These are phyloP conservation scores for Hibiscus tridactylites DNA, from an alignment of 345 rosid species.

Conservation along the genomic window DNA sequence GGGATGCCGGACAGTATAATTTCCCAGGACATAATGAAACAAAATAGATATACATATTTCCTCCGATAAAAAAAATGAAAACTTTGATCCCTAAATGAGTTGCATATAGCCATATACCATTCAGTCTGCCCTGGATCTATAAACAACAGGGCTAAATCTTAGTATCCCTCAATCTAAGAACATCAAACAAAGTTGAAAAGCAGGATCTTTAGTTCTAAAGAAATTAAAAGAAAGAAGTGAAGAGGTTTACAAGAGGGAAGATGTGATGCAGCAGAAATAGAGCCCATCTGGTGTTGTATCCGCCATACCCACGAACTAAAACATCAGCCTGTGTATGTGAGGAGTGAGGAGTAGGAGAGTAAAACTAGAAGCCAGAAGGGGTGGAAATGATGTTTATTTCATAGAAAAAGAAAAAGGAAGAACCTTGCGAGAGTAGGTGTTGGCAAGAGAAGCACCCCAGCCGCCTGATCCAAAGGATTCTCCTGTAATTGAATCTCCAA, in stretches of 20 bases:
- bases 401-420: not conserved
- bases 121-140: not conserved
- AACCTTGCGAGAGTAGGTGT: slow-evolving; percentile 81
- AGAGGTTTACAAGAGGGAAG: slow-evolving; percentile 51
- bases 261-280: slow-evolving; percentile 68
- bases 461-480: slow-evolving; percentile 75
- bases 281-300: slow-evolving; percentile 94
- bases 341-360: not conserved
- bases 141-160: not conserved
- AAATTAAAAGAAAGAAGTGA: not conserved
- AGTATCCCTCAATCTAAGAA: not conserved
- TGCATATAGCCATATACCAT: not conserved
- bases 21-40: too few relatives aligned
- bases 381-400: not conserved
- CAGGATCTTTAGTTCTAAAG: not conserved
- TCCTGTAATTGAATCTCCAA: slow-evolving; percentile 87
- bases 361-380: not conserved
- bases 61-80: slow-evolving; percentile 2
- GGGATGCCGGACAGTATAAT: too few relatives aligned
- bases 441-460: slow-evolving; percentile 83
- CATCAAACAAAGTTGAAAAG: not conserved
- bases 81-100: not conserved
- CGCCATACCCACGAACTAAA: slow-evolving; percentile 84
- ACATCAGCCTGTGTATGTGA: slow-evolving; percentile 81
- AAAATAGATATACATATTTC: too few relatives aligned